Evolutionary conservation across 441 rosid species (phyloP).

Genomic region (Metrosideros polymorpha): DNA sequence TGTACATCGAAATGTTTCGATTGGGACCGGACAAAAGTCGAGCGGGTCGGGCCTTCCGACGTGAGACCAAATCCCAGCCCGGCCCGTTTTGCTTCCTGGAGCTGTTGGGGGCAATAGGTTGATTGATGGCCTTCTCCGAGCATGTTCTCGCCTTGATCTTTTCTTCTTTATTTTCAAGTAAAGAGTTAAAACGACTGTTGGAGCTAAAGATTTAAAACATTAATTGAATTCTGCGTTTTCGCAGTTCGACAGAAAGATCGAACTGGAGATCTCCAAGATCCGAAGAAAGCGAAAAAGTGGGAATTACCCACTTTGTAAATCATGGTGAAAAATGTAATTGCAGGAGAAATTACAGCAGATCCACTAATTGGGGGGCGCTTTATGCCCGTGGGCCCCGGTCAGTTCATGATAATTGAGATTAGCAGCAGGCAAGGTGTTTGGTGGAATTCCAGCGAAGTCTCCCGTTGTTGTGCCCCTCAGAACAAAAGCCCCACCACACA

Average conservation of each 20-base stretch:
- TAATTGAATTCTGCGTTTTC: too few species aligned
- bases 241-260: background rate
- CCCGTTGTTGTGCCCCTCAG: too few species aligned
- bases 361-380: background rate
- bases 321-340: too few species aligned
- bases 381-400: background rate
- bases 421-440: background rate
- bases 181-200: background rate
- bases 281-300: background rate
- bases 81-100: fast-evolving
- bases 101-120: background rate
- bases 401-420: background rate
- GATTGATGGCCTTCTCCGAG: background rate
- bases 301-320: background rate
- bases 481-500: too few species aligned
- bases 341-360: background rate
- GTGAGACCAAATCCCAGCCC: background rate
- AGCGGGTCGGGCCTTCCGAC: background rate
- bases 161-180: background rate
- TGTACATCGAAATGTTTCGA: background rate
- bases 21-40: background rate
- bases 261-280: background rate
- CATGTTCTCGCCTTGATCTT: background rate
- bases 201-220: background rate
- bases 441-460: background rate